phyloP scores from a whole-genome alignment of 2,329 filamentous ascomycete genomes.

The Ophiosphaerella narmari region DNA sequence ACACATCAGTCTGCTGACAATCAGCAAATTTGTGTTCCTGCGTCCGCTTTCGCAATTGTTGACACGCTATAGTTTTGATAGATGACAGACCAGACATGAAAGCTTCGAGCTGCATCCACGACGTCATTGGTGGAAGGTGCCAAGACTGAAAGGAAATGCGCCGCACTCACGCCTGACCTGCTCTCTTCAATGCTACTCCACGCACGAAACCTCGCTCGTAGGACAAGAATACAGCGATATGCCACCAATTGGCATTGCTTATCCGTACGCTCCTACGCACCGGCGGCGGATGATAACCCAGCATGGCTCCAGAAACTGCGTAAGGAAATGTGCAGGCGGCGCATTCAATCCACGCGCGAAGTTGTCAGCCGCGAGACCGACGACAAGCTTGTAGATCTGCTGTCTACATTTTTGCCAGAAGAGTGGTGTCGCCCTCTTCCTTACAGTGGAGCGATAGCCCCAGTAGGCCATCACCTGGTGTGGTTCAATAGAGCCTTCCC shows the following conservation, averaged over 20 bases:
- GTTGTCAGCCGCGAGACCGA: conserved; percentile 63
- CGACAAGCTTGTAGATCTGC: conserved; percentile 63
- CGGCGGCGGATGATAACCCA: conserved; percentile 10
- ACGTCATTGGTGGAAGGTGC: conserved; percentile 9
- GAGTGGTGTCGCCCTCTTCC: conserved; percentile 10
- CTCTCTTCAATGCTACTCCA: conserved; percentile 23
- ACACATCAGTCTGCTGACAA: no score
- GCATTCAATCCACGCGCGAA: conserved; percentile 57
- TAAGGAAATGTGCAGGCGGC: conserved; percentile 52
- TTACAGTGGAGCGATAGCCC: conserved; percentile 46
- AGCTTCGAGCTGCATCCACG: background rate
- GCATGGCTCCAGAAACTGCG: conserved; percentile 35
- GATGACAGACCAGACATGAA: no score
- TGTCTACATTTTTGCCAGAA: conserved; percentile 27
- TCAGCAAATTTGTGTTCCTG: no score
- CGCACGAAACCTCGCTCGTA: conserved; percentile 18
- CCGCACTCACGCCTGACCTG: background rate
- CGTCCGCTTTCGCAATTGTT: no score
- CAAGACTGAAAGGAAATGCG: conserved; percentile 1
- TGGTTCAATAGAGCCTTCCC: conserved; percentile 79
- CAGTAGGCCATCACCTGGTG: conserved; percentile 77
- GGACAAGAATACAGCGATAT: conserved; percentile 9
- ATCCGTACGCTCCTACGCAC: conserved; percentile 19
- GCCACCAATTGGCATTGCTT: conserved; percentile 20
- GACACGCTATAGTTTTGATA: no score